Evolutionary conservation across 1,284 basidiomycete species (phyloP).

Genomic region (Fomitopsis betulina): DNA sequence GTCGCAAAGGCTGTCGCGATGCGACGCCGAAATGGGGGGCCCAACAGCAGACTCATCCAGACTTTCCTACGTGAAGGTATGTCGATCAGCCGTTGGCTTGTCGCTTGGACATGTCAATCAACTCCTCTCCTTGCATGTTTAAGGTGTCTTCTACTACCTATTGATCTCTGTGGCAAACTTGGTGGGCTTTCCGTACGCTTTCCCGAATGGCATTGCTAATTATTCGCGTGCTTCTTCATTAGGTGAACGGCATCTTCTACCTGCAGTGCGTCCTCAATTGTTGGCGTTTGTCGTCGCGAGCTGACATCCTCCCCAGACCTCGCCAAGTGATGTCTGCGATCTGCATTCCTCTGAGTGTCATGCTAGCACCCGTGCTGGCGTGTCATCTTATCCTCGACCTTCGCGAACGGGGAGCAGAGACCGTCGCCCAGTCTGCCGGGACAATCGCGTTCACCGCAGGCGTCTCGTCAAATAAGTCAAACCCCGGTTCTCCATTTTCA

Average conservation of each 20-base stretch:
- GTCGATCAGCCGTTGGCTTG: conserved; percentile 7
- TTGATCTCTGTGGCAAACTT: conserved; percentile 77
- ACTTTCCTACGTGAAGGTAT: conserved; percentile 76
- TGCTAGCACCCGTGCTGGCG: conserved; percentile 74
- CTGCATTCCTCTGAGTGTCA: conserved; percentile 80
- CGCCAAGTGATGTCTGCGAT: conserved; percentile 79
- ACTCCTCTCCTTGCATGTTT: too few species aligned
- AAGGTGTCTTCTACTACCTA: conserved; percentile 78
- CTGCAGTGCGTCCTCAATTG: conserved; percentile 50
- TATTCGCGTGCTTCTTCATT: not conserved
- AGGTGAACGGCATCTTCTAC: conserved; percentile 79
- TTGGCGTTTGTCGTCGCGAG: not conserved
- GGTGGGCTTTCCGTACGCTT: conserved; percentile 23
- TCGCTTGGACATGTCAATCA: not conserved
- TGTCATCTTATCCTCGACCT: conserved; percentile 76
- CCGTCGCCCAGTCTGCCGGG: conserved; percentile 56
- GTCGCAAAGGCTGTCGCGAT: conserved; percentile 70
- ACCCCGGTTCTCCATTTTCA: conserved; percentile 26
- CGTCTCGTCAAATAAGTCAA: conserved; percentile 24
- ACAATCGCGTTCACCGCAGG: conserved; percentile 30
- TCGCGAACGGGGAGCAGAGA: conserved; percentile 70
- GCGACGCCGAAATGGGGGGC: conserved; percentile 66
- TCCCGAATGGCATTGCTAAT: not conserved
- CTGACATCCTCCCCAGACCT: conserved; percentile 41
- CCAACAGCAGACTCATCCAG: conserved; percentile 72